Conservation (phyloP, 805 yeast species). For the Starmerella powellii region DNA sequence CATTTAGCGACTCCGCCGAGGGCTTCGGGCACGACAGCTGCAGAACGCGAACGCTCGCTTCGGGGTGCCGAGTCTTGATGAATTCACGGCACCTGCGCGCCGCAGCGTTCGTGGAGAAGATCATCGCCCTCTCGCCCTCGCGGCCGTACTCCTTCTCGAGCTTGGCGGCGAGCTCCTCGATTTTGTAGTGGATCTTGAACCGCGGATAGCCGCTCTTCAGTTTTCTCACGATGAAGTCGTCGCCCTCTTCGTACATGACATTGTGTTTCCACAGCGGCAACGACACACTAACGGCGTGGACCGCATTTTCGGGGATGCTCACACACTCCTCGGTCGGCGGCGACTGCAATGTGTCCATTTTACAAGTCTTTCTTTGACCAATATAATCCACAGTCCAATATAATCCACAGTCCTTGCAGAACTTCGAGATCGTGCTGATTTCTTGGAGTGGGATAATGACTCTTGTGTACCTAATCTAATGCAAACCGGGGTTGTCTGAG, state of each 20-base stretch:
- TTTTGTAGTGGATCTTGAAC: slow-evolving; percentile 31
- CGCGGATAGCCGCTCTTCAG: slow-evolving; percentile 88
- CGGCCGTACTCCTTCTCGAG: slow-evolving; percentile 60
- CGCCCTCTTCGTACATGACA: slow-evolving; percentile 86
- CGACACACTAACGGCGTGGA: slow-evolving; percentile 90
- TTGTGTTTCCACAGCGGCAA: slow-evolving; percentile 92
- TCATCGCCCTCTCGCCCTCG: slow-evolving; percentile 59
- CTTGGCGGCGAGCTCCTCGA: slow-evolving; percentile 26
- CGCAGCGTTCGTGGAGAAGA: slow-evolving; percentile 64
- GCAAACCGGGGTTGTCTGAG: too few relatives aligned
- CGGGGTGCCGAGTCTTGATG: slow-evolving; percentile 33
- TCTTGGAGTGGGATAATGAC: too few relatives aligned
- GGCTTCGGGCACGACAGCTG: slow-evolving; percentile 25
- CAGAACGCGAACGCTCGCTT: slow-evolving; percentile 33
- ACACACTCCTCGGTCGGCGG: slow-evolving; percentile 50
- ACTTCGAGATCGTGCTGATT: too few relatives aligned
- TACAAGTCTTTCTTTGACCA: not conserved
- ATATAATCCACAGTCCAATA: too few relatives aligned
- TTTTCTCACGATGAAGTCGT: slow-evolving; percentile 60
- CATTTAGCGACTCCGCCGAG: slow-evolving; percentile 36
- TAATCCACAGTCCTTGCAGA: too few relatives aligned
- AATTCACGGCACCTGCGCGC: slow-evolving; percentile 82
- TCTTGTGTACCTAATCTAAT: too few relatives aligned
- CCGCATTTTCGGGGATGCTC: slow-evolving; percentile 78
- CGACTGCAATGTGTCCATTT: slow-evolving; percentile 10